A percentile compares a stretch with the other conserved stretches of the same genome.
Evolutionary conservation across 495 filamentous ascomycete species (phyloP).

Genomic region (Penicillium paradoxum): DNA sequence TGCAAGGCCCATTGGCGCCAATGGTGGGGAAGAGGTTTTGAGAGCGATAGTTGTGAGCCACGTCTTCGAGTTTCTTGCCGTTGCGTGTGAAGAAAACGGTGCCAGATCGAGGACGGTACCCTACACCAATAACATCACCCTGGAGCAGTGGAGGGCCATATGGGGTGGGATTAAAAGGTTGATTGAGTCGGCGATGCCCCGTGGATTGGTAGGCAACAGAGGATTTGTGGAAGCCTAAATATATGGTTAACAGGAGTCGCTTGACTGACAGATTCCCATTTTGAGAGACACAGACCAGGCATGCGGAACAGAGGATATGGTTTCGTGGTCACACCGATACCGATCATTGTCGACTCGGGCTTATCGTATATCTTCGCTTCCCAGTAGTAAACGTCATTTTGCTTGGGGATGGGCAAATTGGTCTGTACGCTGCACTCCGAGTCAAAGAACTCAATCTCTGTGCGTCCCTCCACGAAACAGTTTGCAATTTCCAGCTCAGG

Average conservation of each 20-base stretch:
- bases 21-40: slow-evolving; percentile 97
- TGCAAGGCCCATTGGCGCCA: slow-evolving; percentile 88
- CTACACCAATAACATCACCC: slow-evolving; percentile 93
- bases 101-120: slow-evolving; percentile 89
- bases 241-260: slow-evolving; percentile 15
- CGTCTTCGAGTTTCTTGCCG: slow-evolving; percentile 93
- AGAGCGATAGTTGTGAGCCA: slow-evolving; percentile 84
- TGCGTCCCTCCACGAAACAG: slow-evolving; percentile 93
- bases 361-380: slow-evolving; percentile 98
- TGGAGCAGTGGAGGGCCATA: slow-evolving; percentile 84
- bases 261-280: background rate
- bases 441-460: slow-evolving; percentile 98
- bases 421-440: slow-evolving; percentile 96
- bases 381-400: slow-evolving; percentile 99
- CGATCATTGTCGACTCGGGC: slow-evolving; percentile 77
- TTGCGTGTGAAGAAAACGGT: slow-evolving; percentile 98
- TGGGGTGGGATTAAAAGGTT: slow-evolving; percentile 71
- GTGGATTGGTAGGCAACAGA: slow-evolving; percentile 87
- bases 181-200: slow-evolving; percentile 82
- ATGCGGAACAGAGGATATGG: slow-evolving; percentile 93
- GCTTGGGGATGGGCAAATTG: slow-evolving; percentile 93
- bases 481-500: slow-evolving; percentile 97
- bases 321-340: slow-evolving; percentile 90
- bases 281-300: slow-evolving; percentile 68
- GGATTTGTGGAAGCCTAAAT: slow-evolving; percentile 77